A percentile compares a stretch with the other conserved stretches of the same genome.
phyloP scores from a whole-genome alignment of 805 yeast species.

The Kluyveromyces aestuarii region DNA sequence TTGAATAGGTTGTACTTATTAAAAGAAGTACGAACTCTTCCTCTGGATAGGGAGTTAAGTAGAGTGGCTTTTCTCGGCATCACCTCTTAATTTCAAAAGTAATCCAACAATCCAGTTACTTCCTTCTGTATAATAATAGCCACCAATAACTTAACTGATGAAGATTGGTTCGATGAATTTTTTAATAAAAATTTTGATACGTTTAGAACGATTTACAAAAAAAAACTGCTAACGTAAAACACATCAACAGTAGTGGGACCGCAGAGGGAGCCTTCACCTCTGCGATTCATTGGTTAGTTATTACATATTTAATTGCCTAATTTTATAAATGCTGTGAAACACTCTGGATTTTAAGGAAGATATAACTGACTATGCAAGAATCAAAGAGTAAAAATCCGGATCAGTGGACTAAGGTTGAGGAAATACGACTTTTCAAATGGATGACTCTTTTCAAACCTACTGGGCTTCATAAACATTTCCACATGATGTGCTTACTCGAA shows the following conservation, averaged over 20 bases:
- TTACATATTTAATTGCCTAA: not conserved
- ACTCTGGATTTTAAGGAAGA: no score
- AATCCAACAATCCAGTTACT: not conserved
- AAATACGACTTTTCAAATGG: slow-evolving; percentile 50
- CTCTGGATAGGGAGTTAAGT: slow-evolving; percentile 51
- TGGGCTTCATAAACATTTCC: slow-evolving; percentile 41
- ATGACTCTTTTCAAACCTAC: slow-evolving; percentile 62
- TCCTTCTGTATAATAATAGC: no score
- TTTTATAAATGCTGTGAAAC: not conserved
- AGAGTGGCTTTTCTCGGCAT: slow-evolving; percentile 59
- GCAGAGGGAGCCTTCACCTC: no score
- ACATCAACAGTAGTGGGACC: not conserved
- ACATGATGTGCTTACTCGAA: slow-evolving; percentile 30
- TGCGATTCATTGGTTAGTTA: not conserved
- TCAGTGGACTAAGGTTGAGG: slow-evolving; percentile 54
- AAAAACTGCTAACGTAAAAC: no score
- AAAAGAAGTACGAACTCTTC: slow-evolving; percentile 80
- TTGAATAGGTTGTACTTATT: slow-evolving; percentile 89
- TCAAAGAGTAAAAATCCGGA: slow-evolving; percentile 1
- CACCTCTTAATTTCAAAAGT: not conserved
- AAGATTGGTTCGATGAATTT: not conserved
- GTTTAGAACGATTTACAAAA: not conserved
- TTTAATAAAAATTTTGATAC: not conserved
- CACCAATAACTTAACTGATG: not conserved
- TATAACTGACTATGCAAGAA: not conserved